Evolutionary conservation across 192 early-diverging fungal genomes (phyloP), one percentile per base, ranked within the genome.

Genomic region (Entophlyctis luteolus): DNA sequence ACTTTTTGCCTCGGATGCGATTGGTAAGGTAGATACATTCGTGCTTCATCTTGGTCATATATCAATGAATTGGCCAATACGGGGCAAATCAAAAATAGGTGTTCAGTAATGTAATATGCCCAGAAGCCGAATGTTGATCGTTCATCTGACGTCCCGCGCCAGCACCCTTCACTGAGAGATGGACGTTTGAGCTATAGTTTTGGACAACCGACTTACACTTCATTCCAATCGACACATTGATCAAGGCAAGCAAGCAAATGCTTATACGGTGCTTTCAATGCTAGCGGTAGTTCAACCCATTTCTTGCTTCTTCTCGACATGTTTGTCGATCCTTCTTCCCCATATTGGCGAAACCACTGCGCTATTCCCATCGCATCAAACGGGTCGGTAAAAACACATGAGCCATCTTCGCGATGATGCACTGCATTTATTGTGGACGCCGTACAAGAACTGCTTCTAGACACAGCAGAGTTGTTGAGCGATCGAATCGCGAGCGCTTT

Each of bases 1-100:
- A 48, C 23, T 49, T 63, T 63, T 31, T 63, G 48, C 10, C 60
- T 25, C n/a, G 60, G 60, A 25, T 63, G 47, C 48, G 60, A 63
- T 4, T 34, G 48, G 22, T 23, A 35, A 8, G 60, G 60, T 10
- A 63, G 27, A 31, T 63, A 48, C 1, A 47, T 22, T 4, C 38
- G 16, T 27, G 39, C 50, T 48, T 45, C 18, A 16, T 45, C 25
- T 2, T 14, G 6, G n/a, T 45, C n/a, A 32, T 47, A 63, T 31
- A 63, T 49, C 8, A 50, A 35, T 22, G 60, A 33, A 49, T 63
- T 63, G 32, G 60, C 60, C 31, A 63, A 31, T 2, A 63, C 47
- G 12, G 60, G 60, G 25, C 60, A 63, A 5, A 32, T 1, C 6
- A 48, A 47, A 34, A 49, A 63, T 23, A 63, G 31, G 31, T 63